A percentile compares a stretch with the other conserved stretches of the same genome.
Evolutionary conservation across 2,329 filamentous ascomycete species (phyloP).

Genomic region (Claviceps cyperi): DNA sequence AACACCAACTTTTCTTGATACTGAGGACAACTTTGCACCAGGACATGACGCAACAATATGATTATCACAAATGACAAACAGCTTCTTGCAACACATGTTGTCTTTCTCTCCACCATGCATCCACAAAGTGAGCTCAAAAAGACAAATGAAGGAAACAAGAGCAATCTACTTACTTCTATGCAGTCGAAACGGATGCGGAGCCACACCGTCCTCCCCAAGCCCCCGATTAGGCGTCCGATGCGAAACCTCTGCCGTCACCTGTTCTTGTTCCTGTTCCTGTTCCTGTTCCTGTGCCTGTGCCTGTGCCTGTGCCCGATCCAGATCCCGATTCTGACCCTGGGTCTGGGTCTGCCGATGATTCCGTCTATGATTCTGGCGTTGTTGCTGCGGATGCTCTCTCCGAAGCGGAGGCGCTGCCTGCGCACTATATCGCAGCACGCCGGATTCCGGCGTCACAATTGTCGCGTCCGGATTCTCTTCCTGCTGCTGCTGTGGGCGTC

Average conservation of each 20-base stretch:
- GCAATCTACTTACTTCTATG: slow-evolving; percentile 20
- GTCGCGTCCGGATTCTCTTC: background rate
- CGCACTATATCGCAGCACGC: background rate
- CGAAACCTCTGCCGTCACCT: slow-evolving; percentile 7
- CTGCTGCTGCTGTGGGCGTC: background rate
- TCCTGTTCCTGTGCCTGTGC: slow-evolving; percentile 4
- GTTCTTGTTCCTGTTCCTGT: slow-evolving; percentile 3
- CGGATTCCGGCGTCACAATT: background rate
- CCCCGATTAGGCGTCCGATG: slow-evolving; percentile 9
- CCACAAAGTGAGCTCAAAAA: background rate
- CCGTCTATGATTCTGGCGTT: slow-evolving; percentile 2
- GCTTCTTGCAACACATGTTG: background rate
- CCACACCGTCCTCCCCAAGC: slow-evolving; percentile 10
- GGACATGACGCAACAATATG: background rate
- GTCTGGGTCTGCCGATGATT: slow-evolving; percentile 4
- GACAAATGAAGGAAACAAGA: background rate
- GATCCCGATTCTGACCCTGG: background rate
- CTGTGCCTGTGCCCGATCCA: background rate
- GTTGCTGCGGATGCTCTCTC: slow-evolving; percentile 4
- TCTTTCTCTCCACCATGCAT: background rate
- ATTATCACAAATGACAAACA: background rate
- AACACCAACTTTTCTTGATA: background rate
- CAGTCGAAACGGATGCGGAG: slow-evolving; percentile 23
- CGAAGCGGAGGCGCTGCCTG: background rate
- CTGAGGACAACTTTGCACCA: background rate